Conservation (phyloP, 805 yeast genomes). For the Starmera amethionina region DNA sequence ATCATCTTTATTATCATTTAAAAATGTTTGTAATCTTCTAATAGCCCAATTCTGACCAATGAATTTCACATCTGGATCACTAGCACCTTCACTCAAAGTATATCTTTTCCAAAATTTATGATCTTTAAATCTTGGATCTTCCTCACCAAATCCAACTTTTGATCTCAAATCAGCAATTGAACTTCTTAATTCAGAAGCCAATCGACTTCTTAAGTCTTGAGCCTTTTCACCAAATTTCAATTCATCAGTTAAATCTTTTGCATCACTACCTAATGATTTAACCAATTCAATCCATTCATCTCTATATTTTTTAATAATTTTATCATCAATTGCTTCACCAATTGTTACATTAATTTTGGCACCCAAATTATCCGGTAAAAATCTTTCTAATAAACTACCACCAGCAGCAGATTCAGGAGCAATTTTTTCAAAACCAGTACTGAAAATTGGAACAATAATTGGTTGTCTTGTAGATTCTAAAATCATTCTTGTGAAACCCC, state of each 20-base stretch:
- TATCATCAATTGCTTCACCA: constrained; percentile 63
- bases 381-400: constrained; percentile 42
- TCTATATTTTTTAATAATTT: constrained; percentile 49
- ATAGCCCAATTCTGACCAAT: constrained; percentile 82
- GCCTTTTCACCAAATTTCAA: constrained; percentile 59
- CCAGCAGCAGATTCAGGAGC: constrained; percentile 65
- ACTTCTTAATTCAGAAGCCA: constrained; percentile 61
- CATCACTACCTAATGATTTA: constrained; percentile 38
- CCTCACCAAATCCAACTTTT: constrained; percentile 37
- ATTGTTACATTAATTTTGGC: constrained; percentile 58
- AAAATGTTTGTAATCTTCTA: constrained; percentile 47
- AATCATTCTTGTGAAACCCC: constrained; percentile 86
- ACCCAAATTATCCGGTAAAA: constrained; percentile 55
- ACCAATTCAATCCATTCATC: constrained; percentile 60
- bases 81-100: constrained; percentile 53
- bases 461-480: constrained; percentile 81
- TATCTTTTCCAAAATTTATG: constrained; percentile 70
- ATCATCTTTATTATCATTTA: constrained; percentile 17
- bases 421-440: constrained; percentile 78
- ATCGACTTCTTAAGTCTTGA: constrained; percentile 50
- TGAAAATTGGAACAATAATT: constrained; percentile 75
- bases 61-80: constrained; percentile 60
- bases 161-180: constrained; percentile 43
- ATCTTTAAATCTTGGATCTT: constrained; percentile 57
- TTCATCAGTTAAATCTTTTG: constrained; percentile 49